Conservation (phyloP, 306 rosid genomes). For the Trifolium pratense region DNA sequence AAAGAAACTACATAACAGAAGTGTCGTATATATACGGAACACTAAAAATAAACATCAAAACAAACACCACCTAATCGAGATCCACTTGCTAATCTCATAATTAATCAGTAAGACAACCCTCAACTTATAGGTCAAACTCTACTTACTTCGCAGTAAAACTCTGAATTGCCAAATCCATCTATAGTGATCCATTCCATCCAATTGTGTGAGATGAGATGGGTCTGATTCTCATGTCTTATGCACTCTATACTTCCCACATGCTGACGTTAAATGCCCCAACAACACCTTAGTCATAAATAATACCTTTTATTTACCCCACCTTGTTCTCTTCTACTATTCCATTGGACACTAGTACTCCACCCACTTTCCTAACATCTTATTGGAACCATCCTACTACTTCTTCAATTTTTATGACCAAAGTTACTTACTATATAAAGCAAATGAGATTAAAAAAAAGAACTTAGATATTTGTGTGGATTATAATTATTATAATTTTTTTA, state of each 20-base stretch:
- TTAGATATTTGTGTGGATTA: too few species aligned
- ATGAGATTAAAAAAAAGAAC: background rate
- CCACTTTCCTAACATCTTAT: slow-evolving; percentile 16
- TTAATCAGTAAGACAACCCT: too few species aligned
- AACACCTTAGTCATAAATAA: slow-evolving; percentile 1
- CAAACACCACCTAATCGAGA: too few species aligned
- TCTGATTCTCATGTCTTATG: slow-evolving; percentile 39
- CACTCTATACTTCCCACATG: slow-evolving; percentile 43
- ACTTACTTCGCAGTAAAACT: too few species aligned
- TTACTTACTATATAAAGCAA: background rate
- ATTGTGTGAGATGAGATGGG: slow-evolving; percentile 36
- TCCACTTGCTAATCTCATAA: too few species aligned
- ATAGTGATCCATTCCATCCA: too few species aligned
- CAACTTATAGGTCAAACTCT: too few species aligned
- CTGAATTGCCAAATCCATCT: too few species aligned
- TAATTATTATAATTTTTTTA: too few species aligned
- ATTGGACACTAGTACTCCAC: slow-evolving; percentile 16
- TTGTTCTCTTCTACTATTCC: background rate
- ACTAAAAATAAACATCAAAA: too few species aligned
- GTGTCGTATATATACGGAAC: too few species aligned
- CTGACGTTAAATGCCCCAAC: slow-evolving; percentile 49
- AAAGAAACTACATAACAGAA: too few species aligned
- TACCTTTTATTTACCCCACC: slow-evolving; percentile 21
- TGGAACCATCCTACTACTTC: background rate
- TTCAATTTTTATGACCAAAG: background rate